Conservation (phyloP, 768 basidiomycete species). For the Fomitopsis serialis region DNA sequence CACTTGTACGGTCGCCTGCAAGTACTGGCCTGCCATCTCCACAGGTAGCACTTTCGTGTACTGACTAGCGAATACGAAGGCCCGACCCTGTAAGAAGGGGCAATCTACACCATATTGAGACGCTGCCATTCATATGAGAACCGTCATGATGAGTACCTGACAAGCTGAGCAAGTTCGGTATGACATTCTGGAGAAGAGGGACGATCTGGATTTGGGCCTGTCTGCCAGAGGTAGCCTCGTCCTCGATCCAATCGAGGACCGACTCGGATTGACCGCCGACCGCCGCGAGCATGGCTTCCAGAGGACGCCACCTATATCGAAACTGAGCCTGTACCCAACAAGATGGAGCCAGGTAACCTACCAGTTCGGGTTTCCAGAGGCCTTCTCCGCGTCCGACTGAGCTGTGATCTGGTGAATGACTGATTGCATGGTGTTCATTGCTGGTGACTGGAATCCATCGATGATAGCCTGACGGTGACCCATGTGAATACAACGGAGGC, state of each 20-base stretch:
- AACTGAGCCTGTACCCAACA: too few relatives aligned
- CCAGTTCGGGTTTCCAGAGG: conserved; percentile 61
- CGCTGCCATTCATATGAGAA: background rate
- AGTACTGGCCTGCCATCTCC: conserved; percentile 75
- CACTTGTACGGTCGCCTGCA: conserved; percentile 82
- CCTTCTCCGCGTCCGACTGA: conserved; percentile 50
- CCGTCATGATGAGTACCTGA: conserved; percentile 43
- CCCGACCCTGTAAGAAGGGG: conserved; percentile 93
- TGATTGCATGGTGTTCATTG: background rate
- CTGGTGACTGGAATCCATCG: background rate
- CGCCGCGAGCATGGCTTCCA: conserved; percentile 81
- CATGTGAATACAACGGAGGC: conserved; percentile 4
- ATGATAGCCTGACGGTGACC: too few relatives aligned
- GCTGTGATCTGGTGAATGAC: conserved; percentile 52
- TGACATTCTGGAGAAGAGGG: conserved; percentile 65
- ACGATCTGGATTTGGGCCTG: conserved; percentile 73
- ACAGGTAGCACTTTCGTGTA: conserved; percentile 71
- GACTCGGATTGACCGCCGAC: conserved; percentile 78
- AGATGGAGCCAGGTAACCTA: conserved; percentile 23
- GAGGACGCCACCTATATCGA: conserved; percentile 86
- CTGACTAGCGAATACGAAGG: conserved; percentile 91
- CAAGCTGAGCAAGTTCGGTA: conserved; percentile 70
- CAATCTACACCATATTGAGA: conserved; percentile 43
- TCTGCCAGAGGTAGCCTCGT: conserved; percentile 61
- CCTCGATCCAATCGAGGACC: conserved; percentile 71